These are phyloP conservation scores for Solanum chmielewskii DNA, from an alignment of 257 asterid genomes.

Conservation along the genomic window DNA sequence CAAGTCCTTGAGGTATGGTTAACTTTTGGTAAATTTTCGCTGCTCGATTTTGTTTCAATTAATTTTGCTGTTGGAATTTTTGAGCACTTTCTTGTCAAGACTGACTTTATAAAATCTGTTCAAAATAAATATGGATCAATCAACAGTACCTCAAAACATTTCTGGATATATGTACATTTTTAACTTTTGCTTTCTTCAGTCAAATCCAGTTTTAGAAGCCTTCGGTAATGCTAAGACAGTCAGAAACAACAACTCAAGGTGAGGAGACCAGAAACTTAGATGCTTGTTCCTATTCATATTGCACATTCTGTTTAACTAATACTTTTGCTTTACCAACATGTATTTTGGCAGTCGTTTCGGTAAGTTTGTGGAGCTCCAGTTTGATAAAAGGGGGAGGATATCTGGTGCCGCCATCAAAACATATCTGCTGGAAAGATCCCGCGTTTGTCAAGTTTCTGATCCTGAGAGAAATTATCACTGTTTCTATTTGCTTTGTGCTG, in stretches of 20 bases:
- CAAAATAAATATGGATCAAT: background rate
- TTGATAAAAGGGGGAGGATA: constrained; percentile 54
- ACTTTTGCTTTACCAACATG: background rate
- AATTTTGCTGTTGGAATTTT: background rate
- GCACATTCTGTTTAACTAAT: background rate
- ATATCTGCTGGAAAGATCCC: constrained; percentile 86
- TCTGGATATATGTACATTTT: background rate
- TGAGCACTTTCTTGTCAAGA: background rate
- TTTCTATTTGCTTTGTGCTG: constrained; percentile 92
- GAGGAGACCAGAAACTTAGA: background rate
- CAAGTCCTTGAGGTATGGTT: constrained; percentile 81
- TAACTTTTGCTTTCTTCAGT: constrained; percentile 32
- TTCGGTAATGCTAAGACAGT: constrained; percentile 93
- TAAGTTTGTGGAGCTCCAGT: constrained; percentile 89
- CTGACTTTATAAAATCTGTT: background rate
- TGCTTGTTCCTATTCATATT: background rate
- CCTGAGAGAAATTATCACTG: constrained; percentile 96
- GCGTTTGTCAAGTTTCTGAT: constrained; percentile 86
- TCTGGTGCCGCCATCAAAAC: constrained; percentile 97
- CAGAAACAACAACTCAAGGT: constrained; percentile 92
- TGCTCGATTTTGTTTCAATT: background rate
- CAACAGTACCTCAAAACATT: background rate
- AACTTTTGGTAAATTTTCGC: background rate
- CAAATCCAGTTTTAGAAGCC: constrained; percentile 92
- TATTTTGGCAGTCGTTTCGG: constrained; percentile 70